Evolutionary conservation across 257 asterid species (phyloP), one percentile per base, ranked within the genome.

Genomic region (Gardenia jasminoides): DNA sequence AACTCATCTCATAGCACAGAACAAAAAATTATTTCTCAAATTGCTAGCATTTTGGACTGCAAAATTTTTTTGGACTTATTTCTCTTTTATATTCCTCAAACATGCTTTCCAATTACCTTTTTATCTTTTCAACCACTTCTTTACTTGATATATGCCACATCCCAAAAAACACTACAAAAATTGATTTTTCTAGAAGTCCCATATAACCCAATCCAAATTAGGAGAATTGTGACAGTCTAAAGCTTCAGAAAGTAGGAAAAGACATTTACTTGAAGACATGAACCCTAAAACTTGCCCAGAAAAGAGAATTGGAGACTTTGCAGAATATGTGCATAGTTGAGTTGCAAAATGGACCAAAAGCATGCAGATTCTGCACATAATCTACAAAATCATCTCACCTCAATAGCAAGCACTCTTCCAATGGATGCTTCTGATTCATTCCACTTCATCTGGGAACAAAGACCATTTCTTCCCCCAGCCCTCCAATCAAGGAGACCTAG

Each of bases 401-500:
- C 98, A 84, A 93, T 85, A 52, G 99, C 98, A 81, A 95, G 97
- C 81, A 93, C 99, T 74, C 94, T 88, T 56, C 98, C 97, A 54
- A 95, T 91, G 68, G 98, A 88, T 87, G 98, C 98, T 91, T 95
- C 99, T 47, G 99, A 95, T 87, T 95, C 98, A 72, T 95, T 95
- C 99, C 98, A 95, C 80, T 95, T 93, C 99, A 95, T 93, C 87
- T 90, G 98, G 4, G 93, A 85, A 85, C 86, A 84, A 76, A 91
- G 91, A 71, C 94, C 93, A 84, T 87, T 92, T 85, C 92, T 89
- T 77, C 97, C 97, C 85, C 97, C 98, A 80, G 99, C 92, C 88
- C 98, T 92, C 99, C 99, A 93, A 88, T 95, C 99, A 81, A 95
- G 99, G 87, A 95, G 95, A 73, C 97, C 99, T 80, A 95, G 98